These are phyloP conservation scores for Penicillium sumatraense DNA, from an alignment of 2,329 filamentous ascomycete species.

Conservation along the genomic window DNA sequence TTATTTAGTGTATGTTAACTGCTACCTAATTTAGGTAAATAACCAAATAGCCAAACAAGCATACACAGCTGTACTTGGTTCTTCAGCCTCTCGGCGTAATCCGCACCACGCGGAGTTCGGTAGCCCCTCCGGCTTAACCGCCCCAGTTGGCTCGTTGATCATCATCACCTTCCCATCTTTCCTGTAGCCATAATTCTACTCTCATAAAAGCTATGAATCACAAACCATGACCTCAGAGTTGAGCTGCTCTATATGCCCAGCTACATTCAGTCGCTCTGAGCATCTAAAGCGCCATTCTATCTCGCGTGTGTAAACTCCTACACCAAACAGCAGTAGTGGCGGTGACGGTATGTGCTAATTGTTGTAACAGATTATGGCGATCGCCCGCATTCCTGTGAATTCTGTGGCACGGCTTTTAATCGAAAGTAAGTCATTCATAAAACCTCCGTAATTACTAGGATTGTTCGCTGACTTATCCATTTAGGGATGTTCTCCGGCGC, in stretches of 20 bases:
- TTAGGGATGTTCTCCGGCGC: constrained; percentile 26
- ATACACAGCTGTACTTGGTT: too few species aligned
- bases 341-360: not conserved
- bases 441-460: not conserved
- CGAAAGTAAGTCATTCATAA: constrained; percentile 23
- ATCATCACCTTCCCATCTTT: not conserved
- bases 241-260: constrained; percentile 15
- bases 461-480: not conserved
- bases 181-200: not conserved
- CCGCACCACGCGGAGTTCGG: too few species aligned
- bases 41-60: too few species aligned
- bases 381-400: constrained; percentile 20
- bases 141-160: too few species aligned
- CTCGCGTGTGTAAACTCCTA: constrained; percentile 19
- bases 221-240: constrained; percentile 5
- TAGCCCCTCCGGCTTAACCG: too few species aligned
- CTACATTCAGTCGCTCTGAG: constrained; percentile 26
- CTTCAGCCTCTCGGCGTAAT: too few species aligned
- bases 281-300: constrained; percentile 26
- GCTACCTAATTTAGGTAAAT: too few species aligned
- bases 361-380: constrained; percentile 17
- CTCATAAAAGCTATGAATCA: not conserved
- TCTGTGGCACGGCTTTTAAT: constrained; percentile 23
- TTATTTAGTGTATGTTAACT: too few species aligned
- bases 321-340: too few species aligned